Conservation (phyloP, 2,329 filamentous ascomycete genomes). For the Monosporascus cannonballus region DNA sequence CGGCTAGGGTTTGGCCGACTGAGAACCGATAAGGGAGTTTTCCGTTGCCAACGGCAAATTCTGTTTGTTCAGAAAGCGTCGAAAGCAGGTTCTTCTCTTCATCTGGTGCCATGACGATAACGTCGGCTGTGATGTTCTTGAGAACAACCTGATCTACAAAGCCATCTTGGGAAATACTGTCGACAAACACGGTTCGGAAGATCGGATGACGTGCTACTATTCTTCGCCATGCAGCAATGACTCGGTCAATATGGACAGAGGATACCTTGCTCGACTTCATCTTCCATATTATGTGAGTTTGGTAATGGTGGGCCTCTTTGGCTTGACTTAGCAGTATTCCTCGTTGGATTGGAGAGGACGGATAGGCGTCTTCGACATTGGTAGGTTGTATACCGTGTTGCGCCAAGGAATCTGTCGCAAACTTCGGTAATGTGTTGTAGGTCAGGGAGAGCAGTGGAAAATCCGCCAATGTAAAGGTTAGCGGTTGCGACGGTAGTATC, state of each 20-base stretch:
- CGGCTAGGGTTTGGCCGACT: background rate
- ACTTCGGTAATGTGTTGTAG: background rate
- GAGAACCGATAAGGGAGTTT: background rate
- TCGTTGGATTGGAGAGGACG: slow-evolving; percentile 9
- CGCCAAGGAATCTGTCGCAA: background rate
- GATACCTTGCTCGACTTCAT: background rate
- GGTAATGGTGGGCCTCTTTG: background rate
- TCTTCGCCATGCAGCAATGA: background rate
- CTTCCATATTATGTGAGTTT: background rate
- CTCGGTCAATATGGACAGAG: background rate
- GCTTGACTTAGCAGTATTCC: slow-evolving; percentile 6
- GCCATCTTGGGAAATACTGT: background rate
- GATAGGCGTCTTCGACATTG: slow-evolving; percentile 5
- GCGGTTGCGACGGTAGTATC: background rate
- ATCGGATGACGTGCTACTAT: background rate
- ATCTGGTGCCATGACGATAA: background rate
- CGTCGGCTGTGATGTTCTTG: background rate
- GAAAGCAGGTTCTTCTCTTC: background rate
- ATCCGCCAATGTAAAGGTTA: background rate
- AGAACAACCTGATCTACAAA: background rate
- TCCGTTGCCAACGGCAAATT: background rate
- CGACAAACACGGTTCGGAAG: background rate
- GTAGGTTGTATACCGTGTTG: background rate
- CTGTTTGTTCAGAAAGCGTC: background rate
- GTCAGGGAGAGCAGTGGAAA: background rate